Evolutionary conservation across 306 rosid genomes (phyloP).

Genomic region (Medicago ruthenica): DNA sequence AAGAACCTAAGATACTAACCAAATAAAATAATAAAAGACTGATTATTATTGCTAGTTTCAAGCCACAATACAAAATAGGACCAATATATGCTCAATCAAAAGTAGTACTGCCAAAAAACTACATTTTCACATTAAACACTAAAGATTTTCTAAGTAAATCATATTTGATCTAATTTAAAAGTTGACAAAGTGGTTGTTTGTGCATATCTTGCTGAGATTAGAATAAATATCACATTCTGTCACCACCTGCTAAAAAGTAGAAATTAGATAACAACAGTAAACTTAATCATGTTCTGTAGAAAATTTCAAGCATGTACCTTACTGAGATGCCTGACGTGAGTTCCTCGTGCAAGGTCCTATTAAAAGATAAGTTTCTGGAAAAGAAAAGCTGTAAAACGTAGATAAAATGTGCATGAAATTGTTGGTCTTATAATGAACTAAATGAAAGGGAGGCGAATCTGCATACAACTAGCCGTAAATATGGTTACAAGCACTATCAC

Average conservation of each 20-base stretch:
- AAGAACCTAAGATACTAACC: background rate
- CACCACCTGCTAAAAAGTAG: constrained; percentile 7
- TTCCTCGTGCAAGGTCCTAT: constrained; percentile 4
- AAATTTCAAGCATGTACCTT: constrained; percentile 31
- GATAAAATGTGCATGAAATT: constrained; percentile 10
- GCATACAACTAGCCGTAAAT: background rate
- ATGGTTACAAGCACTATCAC: background rate
- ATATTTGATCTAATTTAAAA: background rate
- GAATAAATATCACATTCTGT: background rate
- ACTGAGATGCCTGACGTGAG: constrained; percentile 9
- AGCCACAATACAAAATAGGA: background rate
- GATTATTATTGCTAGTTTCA: background rate
- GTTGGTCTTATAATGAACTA: background rate
- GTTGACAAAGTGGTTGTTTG: background rate
- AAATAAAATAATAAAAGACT: background rate
- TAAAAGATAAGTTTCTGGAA: constrained; percentile 30
- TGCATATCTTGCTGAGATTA: constrained; percentile 5
- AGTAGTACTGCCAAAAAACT: background rate
- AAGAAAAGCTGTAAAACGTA: constrained; percentile 11
- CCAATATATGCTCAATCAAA: constrained; percentile 17
- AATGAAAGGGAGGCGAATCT: background rate
- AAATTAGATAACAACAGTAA: constrained; percentile 5
- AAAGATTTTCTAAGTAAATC: background rate
- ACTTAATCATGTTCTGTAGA: background rate
- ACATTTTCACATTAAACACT: background rate